Conservation (phyloP, 352 stramenopile species). For the Phytophthora sp. region DNA sequence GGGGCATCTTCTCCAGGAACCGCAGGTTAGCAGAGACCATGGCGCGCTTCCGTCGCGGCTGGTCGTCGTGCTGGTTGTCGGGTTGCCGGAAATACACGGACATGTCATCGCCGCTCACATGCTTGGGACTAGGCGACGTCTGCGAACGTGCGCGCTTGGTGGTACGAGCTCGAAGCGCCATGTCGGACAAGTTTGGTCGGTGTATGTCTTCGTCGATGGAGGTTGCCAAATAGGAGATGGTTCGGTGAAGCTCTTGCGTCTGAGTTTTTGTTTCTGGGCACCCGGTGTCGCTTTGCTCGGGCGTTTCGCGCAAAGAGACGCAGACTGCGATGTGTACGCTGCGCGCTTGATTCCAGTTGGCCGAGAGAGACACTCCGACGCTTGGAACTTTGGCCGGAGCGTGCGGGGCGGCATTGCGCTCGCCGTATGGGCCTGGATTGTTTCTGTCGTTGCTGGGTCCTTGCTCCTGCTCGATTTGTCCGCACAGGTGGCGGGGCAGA, state of each 20-base stretch:
- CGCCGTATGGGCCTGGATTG: conserved; percentile 39
- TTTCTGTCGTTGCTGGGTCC: too few species aligned
- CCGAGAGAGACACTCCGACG: conserved; percentile 12
- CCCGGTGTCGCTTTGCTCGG: conserved; percentile 13
- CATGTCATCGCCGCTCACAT: conserved; percentile 26
- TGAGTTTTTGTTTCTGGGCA: conserved; percentile 7
- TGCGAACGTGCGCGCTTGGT: conserved; percentile 36
- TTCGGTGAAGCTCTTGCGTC: not conserved
- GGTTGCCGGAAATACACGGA: conserved; percentile 21
- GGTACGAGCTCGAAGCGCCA: conserved; percentile 27
- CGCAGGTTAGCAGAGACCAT: conserved; percentile 64
- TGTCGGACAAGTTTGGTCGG: conserved; percentile 19
- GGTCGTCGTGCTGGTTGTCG: conserved; percentile 21
- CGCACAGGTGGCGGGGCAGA: conserved; percentile 7
- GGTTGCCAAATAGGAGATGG: conserved; percentile 12
- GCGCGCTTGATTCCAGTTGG: conserved; percentile 24
- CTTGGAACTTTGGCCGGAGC: conserved; percentile 2
- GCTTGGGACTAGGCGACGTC: conserved; percentile 26
- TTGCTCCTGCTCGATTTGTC: conserved; percentile 36
- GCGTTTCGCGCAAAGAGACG: conserved; percentile 46
- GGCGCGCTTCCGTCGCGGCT: conserved; percentile 54
- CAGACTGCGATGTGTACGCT: conserved; percentile 29
- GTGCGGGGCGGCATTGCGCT: too few species aligned
- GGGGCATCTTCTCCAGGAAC: conserved; percentile 74
- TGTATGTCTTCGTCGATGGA: too few species aligned